Base-by-base conservation (phyloP, 768 basidiomycete species). In the Psilocybe cyanescens region DNA sequence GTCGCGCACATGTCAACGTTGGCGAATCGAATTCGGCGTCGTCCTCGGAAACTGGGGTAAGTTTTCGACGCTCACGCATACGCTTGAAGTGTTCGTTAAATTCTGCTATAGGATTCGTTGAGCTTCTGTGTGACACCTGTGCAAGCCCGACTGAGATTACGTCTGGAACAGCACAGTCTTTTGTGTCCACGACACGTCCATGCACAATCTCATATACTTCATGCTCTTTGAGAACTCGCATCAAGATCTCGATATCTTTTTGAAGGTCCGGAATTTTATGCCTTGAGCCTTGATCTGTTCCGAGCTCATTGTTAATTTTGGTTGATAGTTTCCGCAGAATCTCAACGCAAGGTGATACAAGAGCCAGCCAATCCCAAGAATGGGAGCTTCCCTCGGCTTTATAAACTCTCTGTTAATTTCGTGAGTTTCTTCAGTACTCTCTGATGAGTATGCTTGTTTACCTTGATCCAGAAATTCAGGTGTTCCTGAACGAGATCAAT, bases 401-500 rank as follows among this genome's bases (percentile, higher is more conserved):
- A 45, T 73, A 74, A 29, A 66, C 64, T 9, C 44, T 55, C 70
- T 70, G 30, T 28, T 45, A 33, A 57, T 47, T 16, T 46, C 50
- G 29, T 57, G 37, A 37, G 37, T 37, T 12, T 7, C 37, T 12
- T 37, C 19, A 19, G 37, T 37, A 8, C 12, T 12, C 12, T 37
- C 12, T 37, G 8, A 12, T 2, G 37, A 37, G 37, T 8, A 37
- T 12, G 12, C 8, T 7, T 8, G 37, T 12, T 37, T 54, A 74
- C 74, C 70, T 77, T 75, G 5, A 72, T 69, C 71, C 72, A 74
- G 53, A 66, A 76, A 58, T 76, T 78, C 46, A 71, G 31, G 48
- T 76, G 75, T 56, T 78, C 74, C 48, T 76, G 76, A 30, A 75
- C 59, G 0, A 76, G 64, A 51, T 76, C 75, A 4, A 71, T 49